Evolutionary conservation across 83 land plant genomes (phyloP).

Genomic region (Thuja plicata): DNA sequence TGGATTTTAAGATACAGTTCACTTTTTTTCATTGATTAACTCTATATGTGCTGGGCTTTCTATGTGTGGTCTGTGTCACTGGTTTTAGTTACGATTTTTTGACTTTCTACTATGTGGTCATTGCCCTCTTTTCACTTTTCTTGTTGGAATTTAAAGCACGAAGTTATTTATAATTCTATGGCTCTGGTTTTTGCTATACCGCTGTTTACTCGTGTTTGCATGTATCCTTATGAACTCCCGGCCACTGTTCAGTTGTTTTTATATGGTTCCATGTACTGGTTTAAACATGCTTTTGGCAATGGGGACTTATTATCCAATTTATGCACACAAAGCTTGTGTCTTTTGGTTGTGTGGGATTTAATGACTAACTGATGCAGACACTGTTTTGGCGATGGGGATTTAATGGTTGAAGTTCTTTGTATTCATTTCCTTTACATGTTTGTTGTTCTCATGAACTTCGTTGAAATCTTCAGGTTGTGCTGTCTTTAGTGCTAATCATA

Average conservation of each 20-base stretch:
- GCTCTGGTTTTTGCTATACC: neutral
- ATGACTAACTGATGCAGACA: neutral
- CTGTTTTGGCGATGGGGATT: neutral
- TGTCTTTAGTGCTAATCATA: neutral
- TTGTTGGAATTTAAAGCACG: neutral
- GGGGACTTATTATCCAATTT: no score
- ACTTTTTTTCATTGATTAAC: neutral
- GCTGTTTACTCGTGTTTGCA: neutral
- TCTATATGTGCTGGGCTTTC: neutral
- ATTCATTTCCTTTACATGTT: neutral
- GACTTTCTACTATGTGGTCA: neutral
- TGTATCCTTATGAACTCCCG: neutral
- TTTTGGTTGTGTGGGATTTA: no score
- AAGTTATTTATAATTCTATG: neutral
- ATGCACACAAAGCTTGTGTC: no score
- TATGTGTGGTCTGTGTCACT: neutral
- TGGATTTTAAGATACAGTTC: neutral
- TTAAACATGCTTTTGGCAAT: neutral
- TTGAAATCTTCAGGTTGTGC: neutral
- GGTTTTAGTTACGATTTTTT: neutral
- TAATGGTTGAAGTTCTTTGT: neutral
- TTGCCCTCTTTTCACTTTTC: neutral
- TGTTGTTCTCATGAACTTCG: neutral
- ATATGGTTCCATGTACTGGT: neutral
- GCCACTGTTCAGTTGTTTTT: neutral